Conservation (phyloP, 1,139 yeast species). For the Eremothecium cymbalariae region DNA sequence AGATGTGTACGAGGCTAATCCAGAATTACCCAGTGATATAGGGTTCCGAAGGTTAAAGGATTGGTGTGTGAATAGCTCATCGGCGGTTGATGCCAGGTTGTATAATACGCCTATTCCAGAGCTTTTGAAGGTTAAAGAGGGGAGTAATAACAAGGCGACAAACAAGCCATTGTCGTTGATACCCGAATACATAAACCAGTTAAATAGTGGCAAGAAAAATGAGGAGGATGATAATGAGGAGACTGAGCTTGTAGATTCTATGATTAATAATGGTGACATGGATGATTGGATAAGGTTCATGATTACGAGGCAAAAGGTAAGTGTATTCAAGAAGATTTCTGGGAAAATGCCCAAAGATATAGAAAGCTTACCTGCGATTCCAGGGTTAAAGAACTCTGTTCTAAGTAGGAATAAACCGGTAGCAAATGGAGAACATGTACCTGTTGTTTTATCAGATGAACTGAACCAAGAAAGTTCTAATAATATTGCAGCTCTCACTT, state of each 20-base stretch:
- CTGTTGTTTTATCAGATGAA: conserved; percentile 8
- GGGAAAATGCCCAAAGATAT: conserved; percentile 18
- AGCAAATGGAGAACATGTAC: conserved; percentile 15
- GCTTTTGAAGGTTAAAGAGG: conserved; percentile 15
- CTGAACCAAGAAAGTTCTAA: conserved; percentile 6
- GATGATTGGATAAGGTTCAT: conserved; percentile 29
- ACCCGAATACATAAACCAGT: conserved; percentile 31
- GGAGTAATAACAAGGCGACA: conserved; percentile 8
- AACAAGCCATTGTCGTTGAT: conserved; percentile 22
- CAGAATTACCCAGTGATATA: conserved; percentile 31
- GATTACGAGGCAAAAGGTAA: conserved; percentile 23
- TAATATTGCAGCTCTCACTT: conserved; percentile 10
- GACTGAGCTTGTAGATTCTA: conserved; percentile 23
- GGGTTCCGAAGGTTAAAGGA: conserved; percentile 40
- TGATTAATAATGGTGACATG: conserved; percentile 27
- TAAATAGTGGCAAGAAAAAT: conserved; percentile 16
- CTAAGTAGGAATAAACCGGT: conserved; percentile 8
- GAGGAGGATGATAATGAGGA: conserved; percentile 16
- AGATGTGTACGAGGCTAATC: conserved; percentile 37
- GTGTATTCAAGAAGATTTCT: conserved; percentile 16
- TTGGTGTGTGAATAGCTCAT: conserved; percentile 41
- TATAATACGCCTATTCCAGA: conserved; percentile 34
- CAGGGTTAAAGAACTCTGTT: conserved; percentile 24
- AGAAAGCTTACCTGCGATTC: conserved; percentile 22
- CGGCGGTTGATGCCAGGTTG: conserved; percentile 36